Conservation (phyloP, 306 rosid genomes). For the Dalbergia cultrata region DNA sequence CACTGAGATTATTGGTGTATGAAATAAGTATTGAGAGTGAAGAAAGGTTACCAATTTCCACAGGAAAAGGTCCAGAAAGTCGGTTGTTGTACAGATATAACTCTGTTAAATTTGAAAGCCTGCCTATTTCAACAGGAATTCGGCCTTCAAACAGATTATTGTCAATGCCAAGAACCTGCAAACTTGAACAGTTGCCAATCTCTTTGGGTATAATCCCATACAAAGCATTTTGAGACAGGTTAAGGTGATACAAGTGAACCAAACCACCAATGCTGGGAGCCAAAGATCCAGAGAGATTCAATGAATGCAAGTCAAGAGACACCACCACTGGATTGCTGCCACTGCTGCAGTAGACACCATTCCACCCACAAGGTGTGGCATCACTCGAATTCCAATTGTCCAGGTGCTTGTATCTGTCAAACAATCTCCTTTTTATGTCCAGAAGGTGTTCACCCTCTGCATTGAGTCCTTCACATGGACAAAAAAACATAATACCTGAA, state of each 20-base stretch:
- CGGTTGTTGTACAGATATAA: conserved; percentile 66
- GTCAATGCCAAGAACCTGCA: conserved; percentile 59
- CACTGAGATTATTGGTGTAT: conserved; percentile 68
- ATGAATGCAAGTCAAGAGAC: conserved; percentile 59
- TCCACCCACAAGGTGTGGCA: conserved; percentile 75
- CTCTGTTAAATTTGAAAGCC: conserved; percentile 55
- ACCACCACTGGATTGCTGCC: conserved; percentile 58
- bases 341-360: conserved; percentile 66
- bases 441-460: conserved; percentile 70
- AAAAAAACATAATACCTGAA: conserved; percentile 44
- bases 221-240: conserved; percentile 57
- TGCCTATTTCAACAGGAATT: conserved; percentile 69
- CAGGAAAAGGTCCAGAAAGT: conserved; percentile 63
- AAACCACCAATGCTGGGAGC: conserved; percentile 63
- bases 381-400: conserved; percentile 67
- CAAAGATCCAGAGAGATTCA: conserved; percentile 71
- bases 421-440: conserved; percentile 55
- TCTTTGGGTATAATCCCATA: conserved; percentile 65
- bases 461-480: conserved; percentile 67
- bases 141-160: conserved; percentile 60
- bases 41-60: conserved; percentile 70
- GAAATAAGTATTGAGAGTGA: conserved; percentile 55
- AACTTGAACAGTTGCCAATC: conserved; percentile 65
- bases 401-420: conserved; percentile 50
- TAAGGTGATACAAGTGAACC: conserved; percentile 57